Evolutionary conservation across 2,329 filamentous ascomycete species (phyloP).

Genomic region (Colletotrichum costaricense): DNA sequence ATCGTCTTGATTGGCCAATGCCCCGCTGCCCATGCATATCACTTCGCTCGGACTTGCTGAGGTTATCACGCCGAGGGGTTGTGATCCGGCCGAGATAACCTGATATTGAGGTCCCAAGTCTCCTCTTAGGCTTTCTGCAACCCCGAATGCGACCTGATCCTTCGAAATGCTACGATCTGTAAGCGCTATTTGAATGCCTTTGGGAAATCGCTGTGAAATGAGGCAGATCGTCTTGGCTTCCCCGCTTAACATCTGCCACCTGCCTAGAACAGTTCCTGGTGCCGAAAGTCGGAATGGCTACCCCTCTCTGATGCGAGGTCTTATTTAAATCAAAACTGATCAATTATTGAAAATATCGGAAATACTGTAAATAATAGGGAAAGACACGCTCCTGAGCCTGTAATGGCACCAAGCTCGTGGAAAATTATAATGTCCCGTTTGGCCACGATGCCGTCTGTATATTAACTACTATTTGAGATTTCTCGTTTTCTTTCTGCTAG

Average conservation of each 20-base stretch:
- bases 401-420: no score
- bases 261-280: not conserved
- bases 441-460: no score
- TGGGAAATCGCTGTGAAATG: not conserved
- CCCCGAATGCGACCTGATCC: not conserved
- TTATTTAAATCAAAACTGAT: no score
- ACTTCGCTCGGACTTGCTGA: not conserved
- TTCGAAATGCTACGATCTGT: not conserved
- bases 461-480: no score
- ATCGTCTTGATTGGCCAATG: not conserved
- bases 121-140: not conserved
- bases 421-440: no score
- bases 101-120: not conserved
- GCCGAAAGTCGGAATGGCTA: not conserved
- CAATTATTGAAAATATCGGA: no score
- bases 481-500: no score
- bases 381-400: no score
- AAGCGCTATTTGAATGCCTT: not conserved
- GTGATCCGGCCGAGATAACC: not conserved
- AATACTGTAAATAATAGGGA: no score
- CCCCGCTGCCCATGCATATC: not conserved
- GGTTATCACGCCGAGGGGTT: not conserved
- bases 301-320: not conserved
- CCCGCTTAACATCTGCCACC: constrained; percentile 3
- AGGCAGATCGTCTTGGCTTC: constrained; percentile 2